A percentile compares a stretch with the other conserved stretches of the same genome.
Evolutionary conservation across 139 green algal genomes (phyloP).

Genomic region (Auxenochlorella pyrenoidosa): DNA sequence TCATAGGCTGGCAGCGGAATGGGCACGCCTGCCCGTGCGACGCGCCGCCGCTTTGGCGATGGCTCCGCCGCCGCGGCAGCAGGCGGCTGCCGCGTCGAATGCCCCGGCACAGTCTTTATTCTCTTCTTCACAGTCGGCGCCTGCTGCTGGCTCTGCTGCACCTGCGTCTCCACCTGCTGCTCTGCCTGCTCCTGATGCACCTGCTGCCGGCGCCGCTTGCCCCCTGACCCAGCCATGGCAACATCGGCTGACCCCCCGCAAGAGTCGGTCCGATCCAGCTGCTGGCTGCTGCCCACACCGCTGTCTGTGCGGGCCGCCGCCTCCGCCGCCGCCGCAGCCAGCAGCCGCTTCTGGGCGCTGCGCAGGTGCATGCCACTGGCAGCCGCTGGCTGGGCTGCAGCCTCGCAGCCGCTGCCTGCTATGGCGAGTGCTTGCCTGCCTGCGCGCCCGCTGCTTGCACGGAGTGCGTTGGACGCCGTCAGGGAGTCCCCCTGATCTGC

Average conservation of each 20-base stretch:
- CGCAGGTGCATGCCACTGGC: slow-evolving; percentile 26
- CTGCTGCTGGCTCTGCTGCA: slow-evolving; percentile 24
- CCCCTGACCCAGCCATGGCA: not conserved
- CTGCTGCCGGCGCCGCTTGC: slow-evolving; percentile 8
- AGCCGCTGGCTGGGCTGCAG: not conserved
- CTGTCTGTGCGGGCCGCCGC: not conserved
- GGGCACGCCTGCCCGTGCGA: not conserved
- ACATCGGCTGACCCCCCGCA: slow-evolving; percentile 5
- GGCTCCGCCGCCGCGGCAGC: not conserved
- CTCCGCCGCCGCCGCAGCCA: slow-evolving; percentile 16
- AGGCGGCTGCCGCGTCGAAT: not conserved
- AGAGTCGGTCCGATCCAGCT: slow-evolving; percentile 19
- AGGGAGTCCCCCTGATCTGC: not conserved
- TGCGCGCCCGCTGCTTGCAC: not conserved
- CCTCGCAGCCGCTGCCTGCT: not conserved
- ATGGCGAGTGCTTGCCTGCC: not conserved
- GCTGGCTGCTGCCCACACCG: slow-evolving; percentile 32
- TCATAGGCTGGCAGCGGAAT: not conserved
- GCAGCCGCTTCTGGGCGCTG: slow-evolving; percentile 22
- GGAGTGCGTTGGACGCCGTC: slow-evolving; percentile 11
- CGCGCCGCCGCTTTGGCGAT: slow-evolving; percentile 21
- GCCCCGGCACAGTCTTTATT: no score
- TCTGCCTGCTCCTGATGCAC: not conserved
- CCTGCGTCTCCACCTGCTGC: not conserved
- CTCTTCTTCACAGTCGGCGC: no score